Evolutionary conservation across 441 rosid species (phyloP).

Genomic region (Biscutella laevigata): DNA sequence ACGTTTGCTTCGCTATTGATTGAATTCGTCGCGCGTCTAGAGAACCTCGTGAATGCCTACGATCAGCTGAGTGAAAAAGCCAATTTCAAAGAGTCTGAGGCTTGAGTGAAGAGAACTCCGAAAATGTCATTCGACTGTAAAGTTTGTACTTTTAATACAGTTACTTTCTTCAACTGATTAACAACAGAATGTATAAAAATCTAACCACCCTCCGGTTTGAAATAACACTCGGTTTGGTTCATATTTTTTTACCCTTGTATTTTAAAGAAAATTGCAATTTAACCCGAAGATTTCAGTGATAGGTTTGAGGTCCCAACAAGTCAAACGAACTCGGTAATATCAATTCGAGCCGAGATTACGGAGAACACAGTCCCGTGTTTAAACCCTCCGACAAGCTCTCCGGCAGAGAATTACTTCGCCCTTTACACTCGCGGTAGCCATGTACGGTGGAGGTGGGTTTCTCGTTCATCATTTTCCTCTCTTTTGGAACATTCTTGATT

Average conservation of each 20-base stretch:
- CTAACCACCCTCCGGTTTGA: too few species aligned
- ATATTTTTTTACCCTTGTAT: not conserved
- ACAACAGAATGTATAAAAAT: too few species aligned
- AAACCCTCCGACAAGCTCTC: too few species aligned
- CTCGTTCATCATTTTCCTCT: too few species aligned
- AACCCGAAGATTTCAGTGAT: not conserved
- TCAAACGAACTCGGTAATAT: constrained; percentile 6
- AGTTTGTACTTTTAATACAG: too few species aligned
- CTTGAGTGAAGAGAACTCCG: too few species aligned
- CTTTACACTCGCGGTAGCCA: constrained; percentile 28
- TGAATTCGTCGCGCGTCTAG: constrained; percentile 75
- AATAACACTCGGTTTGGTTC: too few species aligned
- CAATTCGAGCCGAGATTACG: not conserved
- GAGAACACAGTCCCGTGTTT: not conserved
- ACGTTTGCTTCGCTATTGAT: constrained; percentile 68
- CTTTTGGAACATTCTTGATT: not conserved
- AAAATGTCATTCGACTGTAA: too few species aligned
- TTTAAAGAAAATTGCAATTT: too few species aligned
- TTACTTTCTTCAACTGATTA: too few species aligned
- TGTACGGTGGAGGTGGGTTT: constrained; percentile 95
- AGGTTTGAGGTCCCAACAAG: not conserved
- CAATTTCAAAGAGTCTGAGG: constrained; percentile 36
- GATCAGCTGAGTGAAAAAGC: constrained; percentile 57
- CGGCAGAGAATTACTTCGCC: not conserved
- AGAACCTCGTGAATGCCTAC: constrained; percentile 50